Evolutionary conservation across 148 eudicot genomes (phyloP), one percentile per base, ranked within the genome.

Genomic region (Rhododendron williamsianum): DNA sequence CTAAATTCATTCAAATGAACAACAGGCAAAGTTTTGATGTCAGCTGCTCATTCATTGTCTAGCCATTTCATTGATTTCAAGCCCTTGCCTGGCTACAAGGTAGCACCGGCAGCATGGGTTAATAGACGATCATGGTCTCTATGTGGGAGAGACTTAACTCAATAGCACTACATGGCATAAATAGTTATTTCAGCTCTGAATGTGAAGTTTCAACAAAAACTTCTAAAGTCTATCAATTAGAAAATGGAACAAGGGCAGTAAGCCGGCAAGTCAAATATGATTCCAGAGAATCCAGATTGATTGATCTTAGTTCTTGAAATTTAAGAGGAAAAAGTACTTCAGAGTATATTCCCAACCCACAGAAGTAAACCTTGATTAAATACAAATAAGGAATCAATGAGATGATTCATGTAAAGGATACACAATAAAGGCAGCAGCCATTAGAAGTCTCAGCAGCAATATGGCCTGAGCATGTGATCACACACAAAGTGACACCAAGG

Each of bases 371-470:
- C 52, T 82, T 63, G 38, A 63, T 43, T 23, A 23, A 15, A 43
- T 19, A 51, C 3, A 49, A 48, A 71, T 58, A 67, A 49, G 27
- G 48, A 79, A 25, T 15, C 51, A 21, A 74, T 41, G 30, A 43
- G 46, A 33, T 0, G 69, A 78, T 63, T 4, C 48, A 46, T 7
- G 48, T 21, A 80, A 87, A 93, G 97, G 97, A 95, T 95, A 95
- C 97, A 3, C 89, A 76, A 89, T 85, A 94, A 38, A 95, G 91
- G 90, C 98, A 95, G 82, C 95, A 95, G 27, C 94, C 94, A 85
- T 93, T 94, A 76, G 90, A 86, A 79, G 97, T 95, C 89, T 95
- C 97, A 7, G 95, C 97, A 83, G 95, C 97, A 88, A 95, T 87
- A 87, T 95, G 95, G 63, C 98, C 98, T 4, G 91, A 89, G 90